Conservation (phyloP, 176 grass and related monocot species). For the Oryza rufipogon region DNA sequence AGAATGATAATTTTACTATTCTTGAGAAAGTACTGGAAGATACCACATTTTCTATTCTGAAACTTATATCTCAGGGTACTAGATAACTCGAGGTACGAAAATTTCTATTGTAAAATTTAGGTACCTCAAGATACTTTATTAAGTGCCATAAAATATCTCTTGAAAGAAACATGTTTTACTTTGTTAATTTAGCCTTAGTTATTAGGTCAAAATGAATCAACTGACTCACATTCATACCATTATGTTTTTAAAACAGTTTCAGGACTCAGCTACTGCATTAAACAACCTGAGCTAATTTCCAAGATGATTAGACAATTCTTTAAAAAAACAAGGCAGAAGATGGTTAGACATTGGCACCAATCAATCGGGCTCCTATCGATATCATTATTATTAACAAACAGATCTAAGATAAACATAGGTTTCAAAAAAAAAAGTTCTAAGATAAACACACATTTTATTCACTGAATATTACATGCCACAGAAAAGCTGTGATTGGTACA, state of each 20-base stretch:
- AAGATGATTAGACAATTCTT: background rate
- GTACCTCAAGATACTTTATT: no score
- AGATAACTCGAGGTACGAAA: no score
- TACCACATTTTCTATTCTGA: no score
- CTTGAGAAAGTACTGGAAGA: no score
- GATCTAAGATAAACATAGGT: background rate
- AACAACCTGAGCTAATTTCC: background rate
- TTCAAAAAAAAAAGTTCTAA: no score
- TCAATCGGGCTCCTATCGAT: background rate
- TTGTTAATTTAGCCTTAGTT: background rate
- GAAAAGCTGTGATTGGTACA: constrained; percentile 17
- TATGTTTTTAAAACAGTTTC: background rate
- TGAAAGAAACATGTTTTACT: background rate
- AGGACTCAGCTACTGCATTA: background rate
- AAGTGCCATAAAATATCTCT: no score
- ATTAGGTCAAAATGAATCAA: background rate
- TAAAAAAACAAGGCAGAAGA: background rate
- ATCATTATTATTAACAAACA: background rate
- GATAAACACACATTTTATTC: background rate
- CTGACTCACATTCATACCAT: background rate
- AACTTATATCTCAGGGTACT: no score
- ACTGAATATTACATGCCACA: background rate
- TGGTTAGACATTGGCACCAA: background rate
- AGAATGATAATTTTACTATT: no score
- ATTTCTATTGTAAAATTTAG: no score